Evolutionary conservation across 148 eudicot genomes (phyloP).

Genomic region (Fagopyrum tataricum): DNA sequence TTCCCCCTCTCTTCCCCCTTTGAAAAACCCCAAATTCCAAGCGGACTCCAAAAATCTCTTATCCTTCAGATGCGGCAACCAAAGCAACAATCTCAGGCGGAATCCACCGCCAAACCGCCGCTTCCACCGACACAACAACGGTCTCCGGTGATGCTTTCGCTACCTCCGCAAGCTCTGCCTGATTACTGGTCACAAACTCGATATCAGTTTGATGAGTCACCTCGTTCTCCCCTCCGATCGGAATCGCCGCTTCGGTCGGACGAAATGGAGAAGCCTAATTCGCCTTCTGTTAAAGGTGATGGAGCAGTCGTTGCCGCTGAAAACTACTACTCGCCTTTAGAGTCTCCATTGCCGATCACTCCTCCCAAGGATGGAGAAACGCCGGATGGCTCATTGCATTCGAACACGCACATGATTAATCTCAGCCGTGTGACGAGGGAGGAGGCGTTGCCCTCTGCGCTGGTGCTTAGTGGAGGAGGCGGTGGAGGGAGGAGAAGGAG

Average conservation of each 20-base stretch:
- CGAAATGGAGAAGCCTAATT: conserved; percentile 22
- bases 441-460: conserved; percentile 21
- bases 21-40: background rate
- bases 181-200: conserved; percentile 5
- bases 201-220: conserved; percentile 21
- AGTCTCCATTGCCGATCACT: conserved; percentile 23
- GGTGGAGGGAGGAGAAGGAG: conserved; percentile 20
- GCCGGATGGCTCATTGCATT: conserved; percentile 2
- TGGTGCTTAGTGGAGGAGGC: conserved; percentile 13
- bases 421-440: conserved; percentile 31
- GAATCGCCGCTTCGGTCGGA: conserved; percentile 42
- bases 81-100: conserved; percentile 5
- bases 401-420: conserved; percentile 20
- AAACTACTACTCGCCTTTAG: conserved; percentile 32
- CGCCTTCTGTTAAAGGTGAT: conserved; percentile 11
- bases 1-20: background rate
- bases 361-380: conserved; percentile 5
- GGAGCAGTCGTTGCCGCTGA: conserved; percentile 27
- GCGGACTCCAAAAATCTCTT: conserved; percentile 8
- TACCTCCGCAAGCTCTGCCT: background rate
- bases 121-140: background rate
- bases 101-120: conserved; percentile 3
- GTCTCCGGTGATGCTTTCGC: background rate
- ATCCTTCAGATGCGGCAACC: background rate
- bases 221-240: conserved; percentile 58